Conservation (phyloP, 169 alveolate species). For the Eimeria tenella region DNA sequence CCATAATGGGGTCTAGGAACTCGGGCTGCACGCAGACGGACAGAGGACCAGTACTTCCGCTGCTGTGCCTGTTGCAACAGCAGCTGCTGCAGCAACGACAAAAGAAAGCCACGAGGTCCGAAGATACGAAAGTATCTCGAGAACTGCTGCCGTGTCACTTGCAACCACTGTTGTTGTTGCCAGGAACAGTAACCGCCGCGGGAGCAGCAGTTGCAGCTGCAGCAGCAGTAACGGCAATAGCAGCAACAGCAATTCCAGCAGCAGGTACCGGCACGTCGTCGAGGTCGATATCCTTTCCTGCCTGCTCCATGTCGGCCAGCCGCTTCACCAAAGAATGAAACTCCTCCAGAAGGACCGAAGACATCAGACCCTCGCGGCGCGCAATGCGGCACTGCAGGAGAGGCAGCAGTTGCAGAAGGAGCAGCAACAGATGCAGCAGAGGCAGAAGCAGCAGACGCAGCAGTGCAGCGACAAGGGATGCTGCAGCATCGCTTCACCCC, state of each 20-base stretch:
- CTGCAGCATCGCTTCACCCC: neutral
- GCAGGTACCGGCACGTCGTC: conserved; percentile 78
- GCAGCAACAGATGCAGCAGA: neutral
- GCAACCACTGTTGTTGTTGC: neutral
- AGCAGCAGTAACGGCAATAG: neutral
- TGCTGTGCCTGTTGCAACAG: neutral
- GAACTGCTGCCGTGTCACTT: neutral
- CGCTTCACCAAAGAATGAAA: conserved; percentile 79
- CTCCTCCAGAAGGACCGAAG: conserved; percentile 55
- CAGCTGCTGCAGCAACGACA: conserved; percentile 2
- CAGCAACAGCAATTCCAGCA: conserved; percentile 34
- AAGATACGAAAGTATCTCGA: neutral
- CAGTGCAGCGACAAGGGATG: neutral
- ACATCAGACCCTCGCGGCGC: conserved; percentile 82
- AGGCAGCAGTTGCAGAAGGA: conserved; percentile 4
- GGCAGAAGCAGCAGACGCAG: neutral
- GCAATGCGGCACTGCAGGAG: conserved; percentile 78
- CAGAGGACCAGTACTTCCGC: neutral
- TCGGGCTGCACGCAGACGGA: conserved; percentile 90
- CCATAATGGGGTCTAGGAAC: conserved; percentile 94
- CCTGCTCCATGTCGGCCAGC: conserved; percentile 78
- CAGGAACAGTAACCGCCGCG: neutral
- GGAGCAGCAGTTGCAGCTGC: neutral
- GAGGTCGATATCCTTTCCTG: conserved; percentile 58
- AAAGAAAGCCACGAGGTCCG: neutral